These are phyloP conservation scores for Hypocreales sp. DNA, from an alignment of 2,329 filamentous ascomycete species.

Conservation along the genomic window DNA sequence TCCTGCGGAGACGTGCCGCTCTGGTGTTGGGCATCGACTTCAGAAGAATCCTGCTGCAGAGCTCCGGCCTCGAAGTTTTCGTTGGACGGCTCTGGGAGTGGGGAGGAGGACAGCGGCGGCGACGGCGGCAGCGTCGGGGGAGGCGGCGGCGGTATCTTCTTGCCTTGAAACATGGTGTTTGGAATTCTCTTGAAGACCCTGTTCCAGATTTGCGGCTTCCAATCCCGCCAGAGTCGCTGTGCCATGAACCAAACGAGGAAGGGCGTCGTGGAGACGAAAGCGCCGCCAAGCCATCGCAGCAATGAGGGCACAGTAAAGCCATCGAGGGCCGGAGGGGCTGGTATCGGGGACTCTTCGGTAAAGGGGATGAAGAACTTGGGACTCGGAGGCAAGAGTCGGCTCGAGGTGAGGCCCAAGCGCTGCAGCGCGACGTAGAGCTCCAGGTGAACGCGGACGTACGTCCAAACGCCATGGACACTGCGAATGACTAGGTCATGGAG, in stretches of 20 bases:
- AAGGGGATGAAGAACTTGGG: constrained; percentile 39
- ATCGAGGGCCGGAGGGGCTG: constrained; percentile 24
- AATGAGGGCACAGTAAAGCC: constrained; percentile 23
- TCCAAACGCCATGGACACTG: constrained; percentile 18
- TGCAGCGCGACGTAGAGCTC: constrained; percentile 38
- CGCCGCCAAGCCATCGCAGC: constrained; percentile 24
- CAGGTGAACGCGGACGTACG: constrained; percentile 32
- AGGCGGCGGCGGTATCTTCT: constrained; percentile 7
- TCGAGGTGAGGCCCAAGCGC: constrained; percentile 29
- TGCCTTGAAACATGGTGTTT: constrained; percentile 16
- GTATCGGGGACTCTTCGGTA: constrained; percentile 31
- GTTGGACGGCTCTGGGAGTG: constrained; percentile 1
- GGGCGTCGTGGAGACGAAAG: constrained; percentile 27
- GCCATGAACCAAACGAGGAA: constrained; percentile 30
- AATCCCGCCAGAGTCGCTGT: constrained; percentile 19
- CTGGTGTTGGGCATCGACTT: neutral
- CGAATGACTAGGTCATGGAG: constrained; percentile 3
- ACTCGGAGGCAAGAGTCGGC: constrained; percentile 24
- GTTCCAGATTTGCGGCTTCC: constrained; percentile 20
- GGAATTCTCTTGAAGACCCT: constrained; percentile 24
- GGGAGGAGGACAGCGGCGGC: constrained; percentile 5
- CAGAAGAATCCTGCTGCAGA: neutral
- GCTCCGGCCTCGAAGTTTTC: no score
- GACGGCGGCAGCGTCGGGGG: constrained; percentile 7
- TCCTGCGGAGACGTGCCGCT: constrained; percentile 8